Percentiles rank a stretch among this genome's conserved stretches.
phyloP scores from a whole-genome alignment of 768 basidiomycete genomes.

The Phlebiopsis flavidoalba region DNA sequence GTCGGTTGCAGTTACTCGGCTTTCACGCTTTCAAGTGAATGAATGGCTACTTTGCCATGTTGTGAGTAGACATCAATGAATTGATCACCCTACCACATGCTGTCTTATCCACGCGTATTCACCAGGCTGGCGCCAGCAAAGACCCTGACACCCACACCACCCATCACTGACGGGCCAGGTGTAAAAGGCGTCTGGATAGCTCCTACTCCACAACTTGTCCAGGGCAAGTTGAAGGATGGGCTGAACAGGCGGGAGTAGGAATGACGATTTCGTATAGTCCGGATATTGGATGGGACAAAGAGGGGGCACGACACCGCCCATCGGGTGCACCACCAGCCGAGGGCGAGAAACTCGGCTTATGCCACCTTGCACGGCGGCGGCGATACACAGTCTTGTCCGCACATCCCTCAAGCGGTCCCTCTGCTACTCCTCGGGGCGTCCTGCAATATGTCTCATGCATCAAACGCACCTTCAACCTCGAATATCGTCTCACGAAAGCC shows the following conservation, averaged over 20 bases:
- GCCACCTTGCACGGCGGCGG: constrained; percentile 32
- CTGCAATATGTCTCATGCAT: constrained; percentile 39
- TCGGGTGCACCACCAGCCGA: constrained; percentile 34
- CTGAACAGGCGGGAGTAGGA: constrained; percentile 10
- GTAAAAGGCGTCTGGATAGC: constrained; percentile 13
- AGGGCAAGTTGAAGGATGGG: constrained; percentile 18
- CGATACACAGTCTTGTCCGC: constrained; percentile 49
- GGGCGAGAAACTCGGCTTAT: constrained; percentile 42
- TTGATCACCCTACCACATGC: too few relatives aligned
- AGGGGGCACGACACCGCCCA: constrained; percentile 1
- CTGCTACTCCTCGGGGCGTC: constrained; percentile 41
- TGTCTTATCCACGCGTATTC: too few relatives aligned
- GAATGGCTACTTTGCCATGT: background rate
- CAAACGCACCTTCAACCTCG: constrained; percentile 49
- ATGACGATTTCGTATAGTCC: constrained; percentile 12
- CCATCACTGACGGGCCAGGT: constrained; percentile 1
- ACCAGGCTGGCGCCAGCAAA: background rate
- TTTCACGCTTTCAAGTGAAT: background rate
- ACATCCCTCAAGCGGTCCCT: constrained; percentile 44
- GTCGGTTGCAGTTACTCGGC: background rate
- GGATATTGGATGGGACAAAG: constrained; percentile 22
- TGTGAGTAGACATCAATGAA: too few relatives aligned
- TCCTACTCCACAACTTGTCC: constrained; percentile 12
- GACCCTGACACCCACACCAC: constrained; percentile 1
- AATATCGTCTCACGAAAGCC: constrained; percentile 60